Conservation (phyloP, 2,329 filamentous ascomycete species). For the Cladosporium sp. region DNA sequence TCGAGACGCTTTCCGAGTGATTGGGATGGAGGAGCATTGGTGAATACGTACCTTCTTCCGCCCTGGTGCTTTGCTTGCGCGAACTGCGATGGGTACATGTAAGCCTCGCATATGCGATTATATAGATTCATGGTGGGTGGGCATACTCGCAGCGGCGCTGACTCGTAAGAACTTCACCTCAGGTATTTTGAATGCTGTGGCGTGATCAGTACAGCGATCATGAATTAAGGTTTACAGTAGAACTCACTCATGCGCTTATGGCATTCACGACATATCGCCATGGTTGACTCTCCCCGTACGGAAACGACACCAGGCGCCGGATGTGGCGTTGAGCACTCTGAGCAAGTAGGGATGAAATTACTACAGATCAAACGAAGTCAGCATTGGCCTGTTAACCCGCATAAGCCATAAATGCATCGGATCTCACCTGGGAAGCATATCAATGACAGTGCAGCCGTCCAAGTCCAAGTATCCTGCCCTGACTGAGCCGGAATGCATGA, state of each 20-base stretch:
- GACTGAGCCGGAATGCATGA: slow-evolving; percentile 69
- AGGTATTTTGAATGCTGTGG: slow-evolving; percentile 63
- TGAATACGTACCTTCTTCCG: slow-evolving; percentile 16
- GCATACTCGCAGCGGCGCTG: slow-evolving; percentile 43
- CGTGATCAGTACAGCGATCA: background rate
- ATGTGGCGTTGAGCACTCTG: slow-evolving; percentile 65
- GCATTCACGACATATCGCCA: slow-evolving; percentile 73
- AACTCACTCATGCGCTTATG: slow-evolving; percentile 66
- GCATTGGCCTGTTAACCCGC: background rate
- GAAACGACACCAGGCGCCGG: slow-evolving; percentile 60
- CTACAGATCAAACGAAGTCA: slow-evolving; percentile 38
- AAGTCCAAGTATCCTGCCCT: slow-evolving; percentile 75
- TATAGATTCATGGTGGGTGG: background rate
- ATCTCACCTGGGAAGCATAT: slow-evolving; percentile 64
- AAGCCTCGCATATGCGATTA: background rate
- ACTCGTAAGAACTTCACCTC: slow-evolving; percentile 74
- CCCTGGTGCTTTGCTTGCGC: slow-evolving; percentile 11
- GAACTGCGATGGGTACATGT: slow-evolving; percentile 1
- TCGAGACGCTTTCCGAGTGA: slow-evolving; percentile 17
- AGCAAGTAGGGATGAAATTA: slow-evolving; percentile 73
- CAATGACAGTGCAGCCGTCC: slow-evolving; percentile 66
- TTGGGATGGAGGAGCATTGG: background rate
- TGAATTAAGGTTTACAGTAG: background rate
- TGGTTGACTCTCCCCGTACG: slow-evolving; percentile 67
- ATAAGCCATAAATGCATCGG: background rate